Evolutionary conservation across 2,329 filamentous ascomycete species (phyloP).

Genomic region (Neopestalotiopsis rosae): DNA sequence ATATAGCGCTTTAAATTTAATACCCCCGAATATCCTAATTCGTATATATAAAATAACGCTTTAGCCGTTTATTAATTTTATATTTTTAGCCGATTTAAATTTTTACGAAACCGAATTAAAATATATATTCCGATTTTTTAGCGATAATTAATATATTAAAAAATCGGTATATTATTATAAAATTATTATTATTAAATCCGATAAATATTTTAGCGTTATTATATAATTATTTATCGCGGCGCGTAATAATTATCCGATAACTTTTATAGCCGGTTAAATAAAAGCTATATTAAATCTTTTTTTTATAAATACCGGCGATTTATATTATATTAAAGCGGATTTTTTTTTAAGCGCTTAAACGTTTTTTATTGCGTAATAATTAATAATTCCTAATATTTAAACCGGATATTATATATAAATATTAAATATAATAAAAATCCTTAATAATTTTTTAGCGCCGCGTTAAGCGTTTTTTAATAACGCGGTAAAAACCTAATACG

Average conservation of each 20-base stretch:
- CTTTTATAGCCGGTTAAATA: not conserved
- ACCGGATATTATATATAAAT: not conserved
- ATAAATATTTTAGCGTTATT: not conserved
- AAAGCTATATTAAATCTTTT: not conserved
- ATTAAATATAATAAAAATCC: not conserved
- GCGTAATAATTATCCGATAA: not conserved
- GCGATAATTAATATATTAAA: not conserved
- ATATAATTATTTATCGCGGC: not conserved
- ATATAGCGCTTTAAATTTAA: not conserved
- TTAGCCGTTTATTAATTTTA: not conserved
- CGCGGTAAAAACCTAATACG: not conserved
- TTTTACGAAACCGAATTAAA: not conserved
- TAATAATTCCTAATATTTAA: not conserved
- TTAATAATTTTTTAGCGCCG: not conserved
- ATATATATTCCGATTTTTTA: not conserved
- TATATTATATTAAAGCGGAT: not conserved
- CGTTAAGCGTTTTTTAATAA: not conserved
- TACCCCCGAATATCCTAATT: not conserved
- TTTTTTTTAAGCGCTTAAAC: not conserved
- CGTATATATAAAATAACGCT: not conserved
- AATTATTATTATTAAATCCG: not conserved
- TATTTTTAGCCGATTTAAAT: not conserved
- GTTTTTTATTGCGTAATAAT: no score
- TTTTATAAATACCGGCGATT: not conserved
- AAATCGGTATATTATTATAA: not conserved